phyloP scores from a whole-genome alignment of 208 protist genomes.

The Kentomonas sorsogonicus region DNA sequence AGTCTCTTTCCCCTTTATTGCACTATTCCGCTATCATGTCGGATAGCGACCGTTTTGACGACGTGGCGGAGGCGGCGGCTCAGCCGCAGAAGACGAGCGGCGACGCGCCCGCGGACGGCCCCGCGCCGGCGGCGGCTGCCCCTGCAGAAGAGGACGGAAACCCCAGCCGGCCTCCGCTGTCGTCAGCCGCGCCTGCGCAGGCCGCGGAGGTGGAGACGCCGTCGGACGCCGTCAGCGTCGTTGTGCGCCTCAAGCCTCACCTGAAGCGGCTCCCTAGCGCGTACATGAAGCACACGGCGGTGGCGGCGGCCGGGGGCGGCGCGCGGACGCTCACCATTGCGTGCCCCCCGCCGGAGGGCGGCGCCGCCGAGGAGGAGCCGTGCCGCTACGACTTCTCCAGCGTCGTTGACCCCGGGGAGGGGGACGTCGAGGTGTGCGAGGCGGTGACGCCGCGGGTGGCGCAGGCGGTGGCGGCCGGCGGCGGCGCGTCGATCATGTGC shows the following conservation, averaged over 20 bases:
- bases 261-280: conserved; percentile 1
- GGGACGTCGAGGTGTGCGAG: conserved; percentile 46
- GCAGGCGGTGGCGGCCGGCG: conserved; percentile 43
- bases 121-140: too few relatives aligned
- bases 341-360: not conserved
- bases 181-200: not conserved
- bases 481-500: conserved; percentile 62
- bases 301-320: not conserved
- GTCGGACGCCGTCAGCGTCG: conserved; percentile 29
- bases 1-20: too few relatives aligned
- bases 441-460: conserved; percentile 46
- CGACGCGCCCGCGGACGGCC: not conserved
- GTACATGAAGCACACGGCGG: conserved; percentile 1
- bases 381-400: conserved; percentile 58
- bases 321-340: conserved; percentile 7
- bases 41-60: not conserved
- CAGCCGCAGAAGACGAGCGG: not conserved
- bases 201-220: not conserved
- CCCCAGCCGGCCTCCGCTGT: not conserved
- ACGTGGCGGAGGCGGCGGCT: not conserved
- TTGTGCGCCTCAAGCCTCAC: conserved; percentile 29
- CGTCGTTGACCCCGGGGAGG: conserved; percentile 38
- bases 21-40: conserved; percentile 1
- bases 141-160: not conserved
- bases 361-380: conserved; percentile 7